Base-by-base conservation (phyloP, 2,329 filamentous ascomycete species). In the Scorias spongiosa region DNA sequence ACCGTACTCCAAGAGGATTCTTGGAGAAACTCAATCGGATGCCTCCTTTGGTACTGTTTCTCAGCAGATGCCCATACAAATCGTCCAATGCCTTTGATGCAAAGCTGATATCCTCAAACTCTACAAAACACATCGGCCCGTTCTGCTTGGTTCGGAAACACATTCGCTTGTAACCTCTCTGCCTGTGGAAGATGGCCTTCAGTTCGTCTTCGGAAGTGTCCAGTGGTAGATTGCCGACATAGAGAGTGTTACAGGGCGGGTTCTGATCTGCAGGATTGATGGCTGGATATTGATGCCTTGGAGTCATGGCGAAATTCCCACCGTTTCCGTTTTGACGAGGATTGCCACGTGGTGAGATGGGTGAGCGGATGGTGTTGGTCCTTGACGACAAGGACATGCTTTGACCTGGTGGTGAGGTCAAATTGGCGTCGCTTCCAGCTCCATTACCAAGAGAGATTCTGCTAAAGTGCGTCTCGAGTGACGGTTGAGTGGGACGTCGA, bases 71-170 rank as follows among this genome's bases (percentile, higher is more conserved):
- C 0, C 91, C 91, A 56, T 96, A 95, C 1, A 96, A 72, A 45
- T 95, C 86, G 50, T 88, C 78, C 2, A 96, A 72, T 1, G 88
- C 82, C 63, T 91, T 93, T 37, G 89, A 95, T 1, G 91, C 89
- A 57, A 86, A 89, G 1, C 84, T 83, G 10, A 93, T 74, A 55
- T 95, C 88, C 57, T 96, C 89, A 54, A 96, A 98, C 63, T 98
- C 91, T 32, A 98, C 91, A 62, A 96, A 96, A 60, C 91, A 96
- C 88, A 96, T 96, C 2, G 89, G 89, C 0, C 89, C 89, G 54
- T 95, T 94, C 51, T 84, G 78, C 68, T 96, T 96, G 43, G 87
- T 93, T 29, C 89, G 77, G 70, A 95, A 94, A 59, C 87, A 94
- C 7, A 98, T 77, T 26, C 91, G 76, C 66, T 93, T 96, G 68